Evolutionary conservation across 225 moss, liverwort and hornwort genomes (phyloP).

Genomic region (Climacium dendroides): DNA sequence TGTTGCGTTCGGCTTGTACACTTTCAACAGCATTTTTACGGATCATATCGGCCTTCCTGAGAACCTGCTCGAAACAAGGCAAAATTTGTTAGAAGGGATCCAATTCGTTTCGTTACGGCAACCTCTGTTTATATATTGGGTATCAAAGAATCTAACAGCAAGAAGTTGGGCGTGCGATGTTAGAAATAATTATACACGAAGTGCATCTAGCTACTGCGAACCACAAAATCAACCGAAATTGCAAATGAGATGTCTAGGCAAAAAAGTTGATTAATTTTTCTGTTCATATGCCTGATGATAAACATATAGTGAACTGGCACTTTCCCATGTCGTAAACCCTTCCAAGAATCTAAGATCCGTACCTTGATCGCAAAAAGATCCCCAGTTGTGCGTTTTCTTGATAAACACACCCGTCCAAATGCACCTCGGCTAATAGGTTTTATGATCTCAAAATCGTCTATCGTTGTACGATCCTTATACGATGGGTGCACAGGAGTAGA

Average conservation of each 20-base stretch:
- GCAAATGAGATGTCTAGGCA: neutral
- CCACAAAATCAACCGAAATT: neutral
- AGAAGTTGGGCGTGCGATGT: neutral
- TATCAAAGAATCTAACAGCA: neutral
- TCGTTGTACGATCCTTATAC: constrained; percentile 82
- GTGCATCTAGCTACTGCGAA: neutral
- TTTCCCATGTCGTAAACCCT: neutral
- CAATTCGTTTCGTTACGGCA: neutral
- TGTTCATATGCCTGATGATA: neutral
- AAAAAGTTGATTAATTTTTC: neutral
- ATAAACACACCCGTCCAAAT: constrained; percentile 90
- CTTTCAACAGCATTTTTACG: constrained; percentile 98
- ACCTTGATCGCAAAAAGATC: constrained; percentile 99
- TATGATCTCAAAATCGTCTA: constrained; percentile 96
- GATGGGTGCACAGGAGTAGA: constrained; percentile 80
- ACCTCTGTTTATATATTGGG: neutral
- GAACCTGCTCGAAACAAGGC: constrained; percentile 42
- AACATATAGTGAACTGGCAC: neutral
- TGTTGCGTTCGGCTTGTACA: constrained; percentile 93
- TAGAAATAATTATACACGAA: neutral
- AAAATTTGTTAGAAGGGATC: neutral
- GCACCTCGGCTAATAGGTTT: constrained; percentile 96
- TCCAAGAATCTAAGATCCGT: neutral
- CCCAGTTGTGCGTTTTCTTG: constrained; percentile 86
- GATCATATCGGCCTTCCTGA: constrained; percentile 96